Percentiles rank a stretch among this genome's conserved stretches.
Evolutionary conservation across 306 rosid species (phyloP).

Genomic region (Inga leiocalycina): DNA sequence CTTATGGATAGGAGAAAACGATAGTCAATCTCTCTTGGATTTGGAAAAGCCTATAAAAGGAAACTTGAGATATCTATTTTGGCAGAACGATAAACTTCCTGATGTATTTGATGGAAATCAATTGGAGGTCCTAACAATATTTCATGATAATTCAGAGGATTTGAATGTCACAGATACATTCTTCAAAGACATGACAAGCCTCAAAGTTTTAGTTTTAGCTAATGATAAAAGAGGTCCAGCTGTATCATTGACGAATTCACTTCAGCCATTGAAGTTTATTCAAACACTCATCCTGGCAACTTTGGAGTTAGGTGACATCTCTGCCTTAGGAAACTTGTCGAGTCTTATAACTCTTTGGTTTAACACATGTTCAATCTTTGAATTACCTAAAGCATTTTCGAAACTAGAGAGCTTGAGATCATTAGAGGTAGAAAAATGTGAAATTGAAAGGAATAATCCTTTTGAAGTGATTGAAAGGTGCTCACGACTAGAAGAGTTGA

Average conservation of each 20-base stretch:
- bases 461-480: constrained; percentile 31
- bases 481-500: constrained; percentile 29
- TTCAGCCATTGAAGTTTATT: neutral
- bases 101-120: neutral
- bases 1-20: neutral
- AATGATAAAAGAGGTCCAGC: neutral
- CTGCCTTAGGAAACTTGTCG: neutral
- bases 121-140: neutral
- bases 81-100: neutral
- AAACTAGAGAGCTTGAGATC: constrained; percentile 14
- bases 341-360: constrained; percentile 32
- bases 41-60: neutral
- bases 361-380: neutral
- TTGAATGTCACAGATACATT: neutral
- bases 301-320: constrained; percentile 1
- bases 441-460: constrained; percentile 1
- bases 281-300: rapidly evolving
- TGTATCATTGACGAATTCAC: neutral
- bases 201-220: neutral
- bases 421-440: constrained; percentile 11
- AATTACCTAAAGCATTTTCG: neutral
- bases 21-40: neutral
- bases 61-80: constrained; percentile 5
- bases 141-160: neutral
- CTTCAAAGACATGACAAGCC: neutral